Percentiles rank a stretch among this genome's conserved stretches.
Conservation (phyloP, 129 eudicot genomes). For the Centrapalus pauciflorus region DNA sequence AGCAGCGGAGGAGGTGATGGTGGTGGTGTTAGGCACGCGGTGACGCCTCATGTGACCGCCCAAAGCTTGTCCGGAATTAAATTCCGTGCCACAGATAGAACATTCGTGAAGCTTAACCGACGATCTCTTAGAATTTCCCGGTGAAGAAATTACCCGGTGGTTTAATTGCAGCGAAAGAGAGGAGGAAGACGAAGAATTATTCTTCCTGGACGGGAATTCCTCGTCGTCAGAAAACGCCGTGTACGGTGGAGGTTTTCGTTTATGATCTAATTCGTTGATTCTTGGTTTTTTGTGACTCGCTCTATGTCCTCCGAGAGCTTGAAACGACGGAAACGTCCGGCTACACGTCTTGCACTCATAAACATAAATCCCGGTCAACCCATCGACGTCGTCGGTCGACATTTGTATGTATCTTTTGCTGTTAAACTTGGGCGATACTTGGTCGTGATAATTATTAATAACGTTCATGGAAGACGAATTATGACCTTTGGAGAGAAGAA, state of each 20-base stretch:
- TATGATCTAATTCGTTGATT: constrained; percentile 10
- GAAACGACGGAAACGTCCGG: constrained; percentile 73
- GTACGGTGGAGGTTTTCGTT: not conserved
- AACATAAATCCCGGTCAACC: constrained; percentile 38
- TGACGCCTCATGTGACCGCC: constrained; percentile 99
- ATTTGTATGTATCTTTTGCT: constrained; percentile 52
- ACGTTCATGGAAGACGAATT: not conserved
- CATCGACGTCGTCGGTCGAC: not conserved
- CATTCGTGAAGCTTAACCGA: constrained; percentile 74
- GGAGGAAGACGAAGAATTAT: constrained; percentile 27
- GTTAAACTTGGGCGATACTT: constrained; percentile 30
- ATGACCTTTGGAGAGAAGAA: constrained; percentile 62
- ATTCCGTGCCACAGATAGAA: constrained; percentile 83
- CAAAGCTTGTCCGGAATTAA: constrained; percentile 88
- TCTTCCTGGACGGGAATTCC: constrained; percentile 22
- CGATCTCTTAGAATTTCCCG: constrained; percentile 15
- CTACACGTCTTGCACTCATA: constrained; percentile 84
- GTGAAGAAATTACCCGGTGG: constrained; percentile 9
- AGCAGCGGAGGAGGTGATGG: constrained; percentile 1
- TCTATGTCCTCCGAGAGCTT: constrained; percentile 90
- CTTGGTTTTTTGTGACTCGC: constrained; percentile 85
- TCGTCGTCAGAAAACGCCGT: constrained; percentile 34
- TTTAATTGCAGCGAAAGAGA: constrained; percentile 51
- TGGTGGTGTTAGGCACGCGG: constrained; percentile 28
- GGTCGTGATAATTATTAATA: not conserved